Base-by-base conservation (phyloP, 306 rosid genomes). In the Trifolium repens region DNA sequence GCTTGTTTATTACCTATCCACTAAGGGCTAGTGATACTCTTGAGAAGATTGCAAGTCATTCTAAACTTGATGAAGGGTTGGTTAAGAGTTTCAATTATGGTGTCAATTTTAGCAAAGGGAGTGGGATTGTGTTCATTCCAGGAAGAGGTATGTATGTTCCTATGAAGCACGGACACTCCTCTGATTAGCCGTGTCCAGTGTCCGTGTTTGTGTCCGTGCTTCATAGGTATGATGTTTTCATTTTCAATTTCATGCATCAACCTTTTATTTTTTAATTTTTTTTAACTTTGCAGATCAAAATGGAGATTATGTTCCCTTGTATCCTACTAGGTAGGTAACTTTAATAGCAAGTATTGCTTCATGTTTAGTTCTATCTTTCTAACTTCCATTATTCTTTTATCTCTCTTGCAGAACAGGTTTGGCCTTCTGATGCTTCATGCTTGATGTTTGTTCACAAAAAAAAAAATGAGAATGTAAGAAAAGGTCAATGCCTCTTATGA, bases 1-100 rank as follows among this genome's bases (percentile, higher is more conserved):
- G 96, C 14, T 26, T 89, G 88, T 93, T 93, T 46, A 15, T 86
- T 13, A 90, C 94, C 5, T 93, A 87, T 77, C 96, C 98, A 0
- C 81, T 93, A 5, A 60, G 79, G 59, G 4, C 49, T 1, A 59
- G 8, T 9, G 88, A 93, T 34, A 83, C 0, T 44, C 69, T 86
- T 87, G 27, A 49, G 43, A 34, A 47, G 9, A 60, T 89, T 55
- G 67, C 86, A 0, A 26, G 12, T 0, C 5, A 13, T 1, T 58
- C 75, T 11, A 60, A 47, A 2, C 50, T 92, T 74, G 76, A 73
- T 32, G 9, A 47, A 81, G 32, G 26, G 77, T 52, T 80, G 73
- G 15, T 80, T 0, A 73, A 69, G 55, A 62, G 26, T 27, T 80
- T 50, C 43, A 92, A 92, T 70, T 83, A 75, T 3, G 83, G 68